Evolutionary conservation across 768 basidiomycete genomes (phyloP).

Genomic region (Russula compacta): DNA sequence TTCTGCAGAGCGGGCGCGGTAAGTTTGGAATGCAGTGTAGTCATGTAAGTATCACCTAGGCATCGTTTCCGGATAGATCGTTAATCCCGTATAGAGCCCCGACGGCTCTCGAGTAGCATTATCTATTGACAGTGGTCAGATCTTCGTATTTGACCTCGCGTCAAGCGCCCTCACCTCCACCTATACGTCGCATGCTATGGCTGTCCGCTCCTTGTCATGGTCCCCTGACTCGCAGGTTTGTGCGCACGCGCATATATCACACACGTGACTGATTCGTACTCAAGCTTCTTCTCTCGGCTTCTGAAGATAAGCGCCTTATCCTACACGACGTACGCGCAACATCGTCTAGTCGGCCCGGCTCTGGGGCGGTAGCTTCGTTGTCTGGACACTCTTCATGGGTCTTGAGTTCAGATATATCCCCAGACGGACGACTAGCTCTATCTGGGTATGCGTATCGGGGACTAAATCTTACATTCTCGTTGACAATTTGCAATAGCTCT

Average conservation of each 20-base stretch:
- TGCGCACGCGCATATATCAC: conserved; percentile 12
- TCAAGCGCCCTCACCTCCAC: conserved; percentile 54
- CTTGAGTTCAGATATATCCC: conserved; percentile 71
- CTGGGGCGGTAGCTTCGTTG: conserved; percentile 76
- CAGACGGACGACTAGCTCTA: conserved; percentile 67
- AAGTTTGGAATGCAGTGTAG: conserved; percentile 73
- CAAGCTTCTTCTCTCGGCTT: conserved; percentile 80
- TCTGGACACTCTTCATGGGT: conserved; percentile 91
- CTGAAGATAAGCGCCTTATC: conserved; percentile 87
- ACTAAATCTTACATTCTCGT: neutral
- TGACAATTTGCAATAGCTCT: conserved; percentile 38
- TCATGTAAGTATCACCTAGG: conserved; percentile 44
- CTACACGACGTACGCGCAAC: conserved; percentile 82
- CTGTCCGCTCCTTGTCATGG: conserved; percentile 82
- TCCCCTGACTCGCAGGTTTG: conserved; percentile 80
- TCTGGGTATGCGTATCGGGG: conserved; percentile 54
- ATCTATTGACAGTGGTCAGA: conserved; percentile 79
- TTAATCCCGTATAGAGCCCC: conserved; percentile 57
- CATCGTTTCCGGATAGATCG: neutral
- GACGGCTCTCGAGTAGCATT: conserved; percentile 78
- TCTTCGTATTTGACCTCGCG: conserved; percentile 78
- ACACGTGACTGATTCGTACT: neutral
- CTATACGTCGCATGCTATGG: conserved; percentile 85
- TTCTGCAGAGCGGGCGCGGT: conserved; percentile 54
- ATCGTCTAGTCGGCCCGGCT: conserved; percentile 46